Conservation (phyloP, 768 basidiomycete genomes). For the Termitomyces sp. region DNA sequence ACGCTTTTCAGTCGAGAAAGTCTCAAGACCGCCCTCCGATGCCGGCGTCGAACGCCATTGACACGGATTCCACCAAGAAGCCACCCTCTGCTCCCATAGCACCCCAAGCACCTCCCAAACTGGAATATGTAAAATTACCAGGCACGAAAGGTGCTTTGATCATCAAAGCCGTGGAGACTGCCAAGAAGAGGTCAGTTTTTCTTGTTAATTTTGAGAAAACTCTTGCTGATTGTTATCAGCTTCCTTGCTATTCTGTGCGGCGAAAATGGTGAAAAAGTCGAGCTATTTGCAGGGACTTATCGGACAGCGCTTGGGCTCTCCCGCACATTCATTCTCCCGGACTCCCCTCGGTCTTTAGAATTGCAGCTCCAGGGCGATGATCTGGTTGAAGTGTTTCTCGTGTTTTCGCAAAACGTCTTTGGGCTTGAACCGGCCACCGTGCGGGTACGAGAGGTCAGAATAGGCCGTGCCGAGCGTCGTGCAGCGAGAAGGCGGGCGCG, state of each 20-base stretch:
- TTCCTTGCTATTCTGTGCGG: conserved; percentile 93
- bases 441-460: conserved; percentile 89
- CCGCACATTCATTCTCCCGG: conserved; percentile 90
- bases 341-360: conserved; percentile 85
- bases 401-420: conserved; percentile 90
- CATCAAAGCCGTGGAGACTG: conserved; percentile 87
- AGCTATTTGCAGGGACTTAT: conserved; percentile 90
- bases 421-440: conserved; percentile 92
- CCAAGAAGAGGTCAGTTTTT: conserved; percentile 71
- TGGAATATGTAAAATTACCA: conserved; percentile 91
- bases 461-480: conserved; percentile 83
- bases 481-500: conserved; percentile 81
- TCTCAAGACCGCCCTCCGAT: conserved; percentile 53
- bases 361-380: conserved; percentile 91
- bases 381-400: conserved; percentile 87
- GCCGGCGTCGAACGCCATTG: conserved; percentile 34
- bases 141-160: conserved; percentile 84
- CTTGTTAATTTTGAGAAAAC: not conserved
- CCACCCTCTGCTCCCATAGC: conserved; percentile 30
- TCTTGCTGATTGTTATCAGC: conserved; percentile 35
- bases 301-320: conserved; percentile 87
- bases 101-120: conserved; percentile 67
- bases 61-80: conserved; percentile 39
- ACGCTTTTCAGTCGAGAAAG: conserved; percentile 58
- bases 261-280: conserved; percentile 90